These are phyloP conservation scores for Lyophyllum decastes DNA, from an alignment of 768 basidiomycete species.

Conservation along the genomic window DNA sequence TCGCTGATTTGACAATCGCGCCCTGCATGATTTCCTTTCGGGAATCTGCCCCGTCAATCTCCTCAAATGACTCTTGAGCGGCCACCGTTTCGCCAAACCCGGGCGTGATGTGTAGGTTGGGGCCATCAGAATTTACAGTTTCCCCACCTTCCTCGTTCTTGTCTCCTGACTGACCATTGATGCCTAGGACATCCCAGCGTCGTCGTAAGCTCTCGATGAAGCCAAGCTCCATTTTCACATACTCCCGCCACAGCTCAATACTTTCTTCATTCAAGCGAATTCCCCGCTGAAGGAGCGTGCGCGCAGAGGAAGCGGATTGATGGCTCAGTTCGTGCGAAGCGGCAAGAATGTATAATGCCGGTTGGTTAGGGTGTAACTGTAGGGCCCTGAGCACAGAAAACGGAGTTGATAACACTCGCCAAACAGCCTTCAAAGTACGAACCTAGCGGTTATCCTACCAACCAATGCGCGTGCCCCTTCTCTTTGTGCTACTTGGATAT, in stretches of 20 bases:
- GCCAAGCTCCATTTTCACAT: constrained; percentile 86
- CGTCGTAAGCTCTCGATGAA: constrained; percentile 80
- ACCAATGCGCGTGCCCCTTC: constrained; percentile 81
- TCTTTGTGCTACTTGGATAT: constrained; percentile 80
- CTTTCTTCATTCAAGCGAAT: constrained; percentile 76
- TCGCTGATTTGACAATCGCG: constrained; percentile 78
- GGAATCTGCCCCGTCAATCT: constrained; percentile 54
- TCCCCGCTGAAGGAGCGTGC: constrained; percentile 83
- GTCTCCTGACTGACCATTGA: constrained; percentile 37
- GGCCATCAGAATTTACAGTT: constrained; percentile 12
- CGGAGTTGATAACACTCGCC: constrained; percentile 1
- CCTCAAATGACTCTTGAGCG: constrained; percentile 21
- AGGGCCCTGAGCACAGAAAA: constrained; percentile 59
- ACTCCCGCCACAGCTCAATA: constrained; percentile 83
- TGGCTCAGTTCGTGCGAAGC: constrained; percentile 82
- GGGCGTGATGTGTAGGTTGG: constrained; percentile 23
- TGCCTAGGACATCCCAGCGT: constrained; percentile 81
- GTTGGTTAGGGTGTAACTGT: constrained; percentile 80
- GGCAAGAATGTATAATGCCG: constrained; percentile 80
- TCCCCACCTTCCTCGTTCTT: constrained; percentile 23
- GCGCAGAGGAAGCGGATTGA: constrained; percentile 74
- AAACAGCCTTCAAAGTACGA: constrained; percentile 20
- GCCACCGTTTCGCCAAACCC: constrained; percentile 22
- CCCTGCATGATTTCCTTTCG: constrained; percentile 73
- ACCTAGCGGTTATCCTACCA: constrained; percentile 82